Evolutionary conservation across 2,329 filamentous ascomycete species (phyloP), one percentile per base, ranked within the genome.

Genomic region (Fusarium albosuccineum): DNA sequence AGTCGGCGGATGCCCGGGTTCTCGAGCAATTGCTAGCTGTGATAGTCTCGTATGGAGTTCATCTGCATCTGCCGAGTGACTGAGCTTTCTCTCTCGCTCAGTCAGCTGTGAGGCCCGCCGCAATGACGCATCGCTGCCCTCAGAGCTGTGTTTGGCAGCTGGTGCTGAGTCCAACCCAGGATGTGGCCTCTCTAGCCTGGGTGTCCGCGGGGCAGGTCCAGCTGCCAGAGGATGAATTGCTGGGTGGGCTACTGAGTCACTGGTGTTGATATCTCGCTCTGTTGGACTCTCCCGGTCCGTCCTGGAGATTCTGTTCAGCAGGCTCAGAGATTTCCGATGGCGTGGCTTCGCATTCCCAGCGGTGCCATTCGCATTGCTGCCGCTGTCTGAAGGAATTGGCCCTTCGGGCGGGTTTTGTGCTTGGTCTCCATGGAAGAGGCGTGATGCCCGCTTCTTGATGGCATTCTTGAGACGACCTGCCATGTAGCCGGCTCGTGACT

Each of bases 371-470:
- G 46, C n/a, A 34, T 33, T 53, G 34, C 50, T 45, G 16, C 36
- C 62, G 16, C 57, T 62, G 16, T 16, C 30, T 39, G 50, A 13
- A 3, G 53, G 11, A 13, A 36, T 30, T 44, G 50, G 34, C 27
- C 37, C 33, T 4, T 58, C 65, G 22, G 52, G 36, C 16, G 36
- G 29, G 42, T 22, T 17, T 6, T 29, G 42, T 26, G 29, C 53
- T 30, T 44, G 34, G 16, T 34, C 50, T 48, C 52, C 34, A 36
- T 58, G 51, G 9, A 67, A 62, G 17, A 71, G 57, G 16, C 68
- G 68, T 16, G 60, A 68, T 57, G 55, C 54, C 53, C 66, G 45
- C 57, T 62, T 71, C 45, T 60, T 67, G 66, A 71, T 54, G 46
- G 54, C 50, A 60, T 62, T 44, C 42, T 62, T 71, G 39, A 71